These are phyloP conservation scores for Globisporangium cylindrosporum DNA, from an alignment of 352 stramenopile genomes.

Conservation along the genomic window DNA sequence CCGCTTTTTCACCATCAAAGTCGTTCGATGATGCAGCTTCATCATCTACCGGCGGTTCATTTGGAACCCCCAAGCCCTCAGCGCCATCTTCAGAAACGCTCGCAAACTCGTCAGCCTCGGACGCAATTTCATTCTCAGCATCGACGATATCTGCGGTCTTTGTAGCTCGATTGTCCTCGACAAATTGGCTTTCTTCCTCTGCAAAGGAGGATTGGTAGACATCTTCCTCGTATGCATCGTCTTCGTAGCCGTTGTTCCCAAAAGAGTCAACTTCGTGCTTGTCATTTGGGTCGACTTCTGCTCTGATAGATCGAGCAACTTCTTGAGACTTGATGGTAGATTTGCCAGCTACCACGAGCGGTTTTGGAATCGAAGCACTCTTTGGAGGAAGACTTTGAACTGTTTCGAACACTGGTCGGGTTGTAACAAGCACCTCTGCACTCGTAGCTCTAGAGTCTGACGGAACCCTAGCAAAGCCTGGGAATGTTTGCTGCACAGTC, in stretches of 20 bases:
- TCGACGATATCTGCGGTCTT: background rate
- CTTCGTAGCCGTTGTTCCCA: slow-evolving; percentile 14
- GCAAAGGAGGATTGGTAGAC: background rate
- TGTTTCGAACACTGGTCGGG: background rate
- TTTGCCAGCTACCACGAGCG: background rate
- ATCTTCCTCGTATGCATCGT: background rate
- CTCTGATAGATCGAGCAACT: background rate
- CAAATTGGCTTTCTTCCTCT: background rate
- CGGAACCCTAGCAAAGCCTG: slow-evolving; percentile 13
- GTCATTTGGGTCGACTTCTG: slow-evolving; percentile 1
- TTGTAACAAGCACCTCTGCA: background rate
- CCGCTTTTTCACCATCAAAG: background rate
- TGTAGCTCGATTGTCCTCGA: background rate
- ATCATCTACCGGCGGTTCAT: background rate
- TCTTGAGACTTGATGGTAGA: background rate
- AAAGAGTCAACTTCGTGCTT: slow-evolving; percentile 43
- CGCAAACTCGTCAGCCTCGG: background rate
- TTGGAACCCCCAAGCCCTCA: background rate
- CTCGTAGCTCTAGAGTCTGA: background rate
- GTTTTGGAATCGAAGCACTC: too few relatives aligned
- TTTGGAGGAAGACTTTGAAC: too few relatives aligned
- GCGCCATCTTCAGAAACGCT: background rate
- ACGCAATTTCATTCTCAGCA: slow-evolving; percentile 10
- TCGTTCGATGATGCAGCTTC: background rate
- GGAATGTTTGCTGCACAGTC: slow-evolving; percentile 27